A percentile compares a stretch with the other conserved stretches of the same genome.
phyloP scores from a whole-genome alignment of 805 yeast species.

The Ogataea polymorpha region DNA sequence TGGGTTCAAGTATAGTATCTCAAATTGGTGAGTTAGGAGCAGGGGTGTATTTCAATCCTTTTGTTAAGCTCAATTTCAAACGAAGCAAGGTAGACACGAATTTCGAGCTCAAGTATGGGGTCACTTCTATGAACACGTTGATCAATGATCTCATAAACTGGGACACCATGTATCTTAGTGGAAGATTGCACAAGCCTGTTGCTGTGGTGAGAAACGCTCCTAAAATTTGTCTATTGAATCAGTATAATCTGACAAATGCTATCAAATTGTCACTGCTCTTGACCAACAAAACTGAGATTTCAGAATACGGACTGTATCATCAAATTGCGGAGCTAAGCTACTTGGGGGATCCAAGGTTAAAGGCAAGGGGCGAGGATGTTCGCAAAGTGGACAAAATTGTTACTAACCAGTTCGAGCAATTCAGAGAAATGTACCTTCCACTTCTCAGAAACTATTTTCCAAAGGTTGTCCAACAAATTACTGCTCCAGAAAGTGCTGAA shows the following conservation, averaged over 20 bases:
- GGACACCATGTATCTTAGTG: slow-evolving; percentile 85
- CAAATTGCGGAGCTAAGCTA: slow-evolving; percentile 80
- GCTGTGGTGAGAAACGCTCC: slow-evolving; percentile 66
- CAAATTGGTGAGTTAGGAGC: slow-evolving; percentile 71
- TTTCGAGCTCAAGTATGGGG: slow-evolving; percentile 74
- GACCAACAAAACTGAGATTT: slow-evolving; percentile 36
- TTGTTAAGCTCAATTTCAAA: slow-evolving; percentile 50
- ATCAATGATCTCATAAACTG: slow-evolving; percentile 75
- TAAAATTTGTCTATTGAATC: slow-evolving; percentile 62
- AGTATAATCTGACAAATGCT: slow-evolving; percentile 75
- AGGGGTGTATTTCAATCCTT: slow-evolving; percentile 94
- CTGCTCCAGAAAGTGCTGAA: slow-evolving; percentile 21
- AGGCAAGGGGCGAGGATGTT: slow-evolving; percentile 88
- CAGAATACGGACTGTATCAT: slow-evolving; percentile 56
- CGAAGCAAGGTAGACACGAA: slow-evolving; percentile 32
- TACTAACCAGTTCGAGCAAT: slow-evolving; percentile 63
- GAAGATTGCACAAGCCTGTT: slow-evolving; percentile 92
- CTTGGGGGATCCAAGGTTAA: slow-evolving; percentile 85
- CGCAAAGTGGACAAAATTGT: slow-evolving; percentile 85
- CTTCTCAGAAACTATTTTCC: slow-evolving; percentile 43
- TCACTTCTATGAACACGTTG: slow-evolving; percentile 61
- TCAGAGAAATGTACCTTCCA: slow-evolving; percentile 74
- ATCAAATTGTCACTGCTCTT: slow-evolving; percentile 64
- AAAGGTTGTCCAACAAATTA: slow-evolving; percentile 21
- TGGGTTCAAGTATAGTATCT: slow-evolving; percentile 60